Evolutionary conservation across 2,329 filamentous ascomycete genomes (phyloP).

Genomic region (Sclerotinia glacialis): DNA sequence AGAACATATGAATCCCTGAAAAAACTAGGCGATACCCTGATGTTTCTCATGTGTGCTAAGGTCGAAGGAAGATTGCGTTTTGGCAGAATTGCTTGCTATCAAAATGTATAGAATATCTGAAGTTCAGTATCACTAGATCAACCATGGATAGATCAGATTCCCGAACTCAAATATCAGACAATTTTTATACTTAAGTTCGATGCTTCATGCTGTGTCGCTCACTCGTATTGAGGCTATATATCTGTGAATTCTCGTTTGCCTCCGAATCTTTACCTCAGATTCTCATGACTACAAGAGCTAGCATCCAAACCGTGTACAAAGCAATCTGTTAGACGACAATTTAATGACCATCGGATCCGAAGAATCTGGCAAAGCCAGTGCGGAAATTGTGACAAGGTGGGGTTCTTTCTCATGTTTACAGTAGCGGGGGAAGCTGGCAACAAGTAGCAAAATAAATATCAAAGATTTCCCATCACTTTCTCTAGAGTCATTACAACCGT

Average conservation of each 20-base stretch:
- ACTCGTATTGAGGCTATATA: background rate
- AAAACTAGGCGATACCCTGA: constrained; percentile 20
- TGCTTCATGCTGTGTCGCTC: background rate
- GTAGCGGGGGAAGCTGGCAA: constrained; percentile 15
- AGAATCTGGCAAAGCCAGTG: background rate
- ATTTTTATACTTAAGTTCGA: constrained; percentile 1
- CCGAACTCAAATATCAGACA: constrained; percentile 19
- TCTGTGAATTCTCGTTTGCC: background rate
- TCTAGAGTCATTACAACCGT: background rate
- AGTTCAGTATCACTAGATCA: constrained; percentile 16
- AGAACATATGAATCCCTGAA: constrained; percentile 21
- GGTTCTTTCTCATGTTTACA: constrained; percentile 3
- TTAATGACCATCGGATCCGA: constrained; percentile 15
- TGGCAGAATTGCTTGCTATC: constrained; percentile 19
- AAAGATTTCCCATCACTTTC: constrained; percentile 1
- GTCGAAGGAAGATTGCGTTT: constrained; percentile 23
- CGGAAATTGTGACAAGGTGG: constrained; percentile 12
- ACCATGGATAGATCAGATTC: constrained; percentile 10
- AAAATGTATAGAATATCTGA: constrained; percentile 16
- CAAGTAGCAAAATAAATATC: constrained; percentile 15
- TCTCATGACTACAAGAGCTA: background rate
- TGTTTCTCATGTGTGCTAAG: constrained; percentile 22
- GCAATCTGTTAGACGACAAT: background rate
- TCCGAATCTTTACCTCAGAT: background rate
- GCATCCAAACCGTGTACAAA: background rate